Evolutionary conservation across 2,329 filamentous ascomycete genomes (phyloP).

Genomic region (Fusarium sacchari): DNA sequence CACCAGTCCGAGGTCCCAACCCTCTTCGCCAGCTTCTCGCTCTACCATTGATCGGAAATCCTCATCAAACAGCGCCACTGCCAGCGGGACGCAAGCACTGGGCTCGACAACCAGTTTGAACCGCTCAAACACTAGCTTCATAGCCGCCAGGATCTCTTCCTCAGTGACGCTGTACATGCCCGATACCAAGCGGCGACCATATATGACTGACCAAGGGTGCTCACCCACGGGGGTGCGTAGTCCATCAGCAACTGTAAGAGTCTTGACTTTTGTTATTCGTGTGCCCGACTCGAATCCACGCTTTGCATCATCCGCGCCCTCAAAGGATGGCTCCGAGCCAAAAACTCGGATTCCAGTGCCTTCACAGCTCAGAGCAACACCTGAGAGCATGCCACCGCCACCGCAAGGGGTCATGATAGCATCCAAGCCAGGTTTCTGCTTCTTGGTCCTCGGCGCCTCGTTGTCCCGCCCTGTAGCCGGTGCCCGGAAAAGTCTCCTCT

Average conservation of each 20-base stretch:
- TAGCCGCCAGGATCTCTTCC: conserved; percentile 80
- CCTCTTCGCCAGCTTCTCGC: conserved; percentile 73
- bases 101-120: conserved; percentile 94
- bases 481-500: conserved; percentile 30
- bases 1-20: conserved; percentile 76
- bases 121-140: conserved; percentile 83
- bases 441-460: conserved; percentile 11
- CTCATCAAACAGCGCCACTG: conserved; percentile 85
- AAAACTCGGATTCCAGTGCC: conserved; percentile 81
- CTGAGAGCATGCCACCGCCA: conserved; percentile 88
- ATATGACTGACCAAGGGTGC: conserved; percentile 81
- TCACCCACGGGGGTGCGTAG: conserved; percentile 83
- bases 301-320: conserved; percentile 86
- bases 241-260: conserved; percentile 88
- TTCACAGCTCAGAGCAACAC: conserved; percentile 79
- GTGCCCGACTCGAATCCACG: conserved; percentile 72
- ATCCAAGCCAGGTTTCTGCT: conserved; percentile 59
- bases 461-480: conserved; percentile 36
- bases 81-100: conserved; percentile 84
- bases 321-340: conserved; percentile 83
- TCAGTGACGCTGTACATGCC: conserved; percentile 81
- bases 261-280: conserved; percentile 74
- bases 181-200: conserved; percentile 73
- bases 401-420: conserved; percentile 86
- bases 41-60: conserved; percentile 80